Conservation (phyloP, 2,329 filamentous ascomycete genomes). For the Talaromyces sp. region DNA sequence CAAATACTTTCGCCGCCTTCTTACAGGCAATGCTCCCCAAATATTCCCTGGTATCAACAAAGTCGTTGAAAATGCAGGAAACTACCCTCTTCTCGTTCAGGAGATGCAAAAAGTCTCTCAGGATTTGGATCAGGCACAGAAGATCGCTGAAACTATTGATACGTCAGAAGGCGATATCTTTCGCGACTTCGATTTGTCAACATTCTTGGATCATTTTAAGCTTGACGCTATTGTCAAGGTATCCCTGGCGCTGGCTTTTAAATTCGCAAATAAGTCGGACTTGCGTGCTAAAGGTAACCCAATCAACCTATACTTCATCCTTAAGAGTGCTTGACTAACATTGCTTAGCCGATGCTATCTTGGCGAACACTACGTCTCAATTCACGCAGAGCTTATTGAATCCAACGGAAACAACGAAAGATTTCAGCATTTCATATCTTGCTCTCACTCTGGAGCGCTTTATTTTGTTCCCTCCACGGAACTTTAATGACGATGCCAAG, state of each 20-base stretch:
- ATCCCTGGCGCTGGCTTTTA: constrained; percentile 82
- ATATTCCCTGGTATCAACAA: constrained; percentile 80
- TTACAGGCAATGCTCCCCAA: constrained; percentile 83
- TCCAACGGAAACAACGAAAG: constrained; percentile 57
- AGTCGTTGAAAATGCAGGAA: constrained; percentile 68
- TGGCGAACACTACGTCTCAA: constrained; percentile 70
- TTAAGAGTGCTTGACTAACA: neutral
- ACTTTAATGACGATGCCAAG: constrained; percentile 74
- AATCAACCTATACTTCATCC: neutral
- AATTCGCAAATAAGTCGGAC: constrained; percentile 71
- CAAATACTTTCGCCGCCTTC: constrained; percentile 88
- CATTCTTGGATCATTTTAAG: constrained; percentile 94
- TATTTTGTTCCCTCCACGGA: constrained; percentile 78
- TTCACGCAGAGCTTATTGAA: constrained; percentile 73
- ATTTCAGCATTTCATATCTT: constrained; percentile 65
- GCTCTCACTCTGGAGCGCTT: constrained; percentile 79
- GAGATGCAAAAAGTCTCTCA: constrained; percentile 83
- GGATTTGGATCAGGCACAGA: constrained; percentile 75
- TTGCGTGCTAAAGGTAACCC: constrained; percentile 79
- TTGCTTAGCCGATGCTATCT: constrained; percentile 73
- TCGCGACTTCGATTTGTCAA: constrained; percentile 91
- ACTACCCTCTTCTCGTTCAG: constrained; percentile 72
- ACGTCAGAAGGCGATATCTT: constrained; percentile 87
- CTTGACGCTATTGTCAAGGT: constrained; percentile 84
- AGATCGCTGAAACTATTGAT: constrained; percentile 91